phyloP scores from a whole-genome alignment of 352 stramenopile species.

The Halophytophthora polymorphica region DNA sequence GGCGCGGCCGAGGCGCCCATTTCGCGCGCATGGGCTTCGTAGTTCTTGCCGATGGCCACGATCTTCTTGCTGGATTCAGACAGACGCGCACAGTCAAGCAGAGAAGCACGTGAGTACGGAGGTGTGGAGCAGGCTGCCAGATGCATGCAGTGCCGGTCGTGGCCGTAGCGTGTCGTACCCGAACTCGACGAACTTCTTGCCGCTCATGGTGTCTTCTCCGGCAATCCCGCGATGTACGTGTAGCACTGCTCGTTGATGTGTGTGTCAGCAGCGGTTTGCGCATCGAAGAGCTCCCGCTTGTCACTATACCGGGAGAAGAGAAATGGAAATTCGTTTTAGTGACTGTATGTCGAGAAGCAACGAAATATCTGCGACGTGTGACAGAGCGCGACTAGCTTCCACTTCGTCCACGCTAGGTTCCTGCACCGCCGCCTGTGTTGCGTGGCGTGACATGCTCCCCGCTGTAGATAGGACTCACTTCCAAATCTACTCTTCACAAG shows the following conservation, averaged over 20 bases:
- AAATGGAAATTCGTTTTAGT: neutral
- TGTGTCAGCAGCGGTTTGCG: neutral
- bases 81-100: neutral
- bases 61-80: slow-evolving; percentile 76
- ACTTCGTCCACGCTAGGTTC: no score
- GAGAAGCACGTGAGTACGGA: neutral
- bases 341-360: neutral
- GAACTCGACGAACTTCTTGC: slow-evolving; percentile 54
- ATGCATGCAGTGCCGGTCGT: neutral
- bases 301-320: neutral
- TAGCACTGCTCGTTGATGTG: neutral
- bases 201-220: slow-evolving; percentile 21
- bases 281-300: neutral
- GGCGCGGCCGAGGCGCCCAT: slow-evolving; percentile 63
- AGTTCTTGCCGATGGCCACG: slow-evolving; percentile 84
- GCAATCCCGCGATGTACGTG: no score
- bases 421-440: no score
- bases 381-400: no score
- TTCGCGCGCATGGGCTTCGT: slow-evolving; percentile 75
- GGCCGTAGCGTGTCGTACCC: slow-evolving; percentile 19
- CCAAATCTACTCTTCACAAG: no score
- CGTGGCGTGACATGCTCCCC: no score
- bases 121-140: neutral
- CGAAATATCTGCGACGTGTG: neutral
- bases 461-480: no score